Conservation (phyloP, 441 rosid species). For the Erodium moschatum region DNA sequence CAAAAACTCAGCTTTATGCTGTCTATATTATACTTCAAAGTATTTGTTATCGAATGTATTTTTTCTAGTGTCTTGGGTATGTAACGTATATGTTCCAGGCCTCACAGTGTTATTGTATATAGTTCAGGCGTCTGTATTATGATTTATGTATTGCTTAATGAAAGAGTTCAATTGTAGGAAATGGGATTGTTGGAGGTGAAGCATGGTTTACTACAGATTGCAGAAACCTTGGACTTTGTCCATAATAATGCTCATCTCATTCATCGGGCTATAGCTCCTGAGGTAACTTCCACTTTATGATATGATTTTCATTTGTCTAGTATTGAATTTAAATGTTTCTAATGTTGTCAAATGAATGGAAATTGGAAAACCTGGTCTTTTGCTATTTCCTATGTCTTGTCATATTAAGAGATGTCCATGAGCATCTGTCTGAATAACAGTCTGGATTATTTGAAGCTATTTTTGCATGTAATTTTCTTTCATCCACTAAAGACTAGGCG, state of each 20-base stretch:
- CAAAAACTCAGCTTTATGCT: not conserved
- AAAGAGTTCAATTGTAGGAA: constrained; percentile 44
- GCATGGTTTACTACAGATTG: constrained; percentile 84
- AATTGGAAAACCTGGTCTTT: too few relatives aligned
- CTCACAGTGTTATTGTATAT: not conserved
- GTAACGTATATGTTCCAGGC: not conserved
- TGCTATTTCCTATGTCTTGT: too few relatives aligned
- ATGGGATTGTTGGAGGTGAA: constrained; percentile 95
- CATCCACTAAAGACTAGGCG: too few relatives aligned
- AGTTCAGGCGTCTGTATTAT: constrained; percentile 5
- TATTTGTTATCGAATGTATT: not conserved
- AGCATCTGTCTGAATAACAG: too few relatives aligned
- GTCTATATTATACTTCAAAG: not conserved
- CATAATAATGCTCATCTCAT: constrained; percentile 81
- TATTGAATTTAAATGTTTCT: too few relatives aligned
- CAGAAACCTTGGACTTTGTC: constrained; percentile 89
- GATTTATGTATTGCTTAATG: constrained; percentile 8
- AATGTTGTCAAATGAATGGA: too few relatives aligned
- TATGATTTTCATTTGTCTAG: not conserved
- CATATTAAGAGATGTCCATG: too few relatives aligned
- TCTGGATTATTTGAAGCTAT: too few relatives aligned
- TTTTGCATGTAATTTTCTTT: too few relatives aligned
- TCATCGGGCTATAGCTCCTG: constrained; percentile 82
- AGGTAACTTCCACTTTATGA: constrained; percentile 33
- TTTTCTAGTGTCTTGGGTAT: not conserved